Percentiles rank a stretch among this genome's conserved stretches.
Conservation (phyloP, 257 asterid genomes). For the Verbena officinalis region DNA sequence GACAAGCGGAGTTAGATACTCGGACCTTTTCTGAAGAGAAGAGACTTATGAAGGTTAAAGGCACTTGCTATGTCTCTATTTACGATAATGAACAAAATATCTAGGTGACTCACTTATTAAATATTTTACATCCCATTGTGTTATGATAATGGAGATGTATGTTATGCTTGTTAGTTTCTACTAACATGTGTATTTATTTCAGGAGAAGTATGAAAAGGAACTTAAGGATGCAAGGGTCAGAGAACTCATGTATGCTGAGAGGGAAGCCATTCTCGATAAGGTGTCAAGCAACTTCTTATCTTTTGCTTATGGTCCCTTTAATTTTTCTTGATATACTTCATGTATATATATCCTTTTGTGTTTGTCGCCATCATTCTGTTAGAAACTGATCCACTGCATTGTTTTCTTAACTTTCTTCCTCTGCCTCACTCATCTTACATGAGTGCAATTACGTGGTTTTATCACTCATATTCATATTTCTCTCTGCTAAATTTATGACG, state of each 20-base stretch:
- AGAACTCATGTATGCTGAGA: conserved; percentile 99
- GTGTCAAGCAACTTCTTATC: conserved; percentile 39
- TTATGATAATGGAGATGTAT: conserved; percentile 15
- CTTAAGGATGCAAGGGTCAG: conserved; percentile 94
- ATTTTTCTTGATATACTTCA: conserved; percentile 23
- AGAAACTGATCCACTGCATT: background rate
- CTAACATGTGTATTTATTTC: conserved; percentile 41
- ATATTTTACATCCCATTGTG: conserved; percentile 1
- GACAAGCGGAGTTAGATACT: conserved; percentile 89
- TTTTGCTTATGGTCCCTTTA: conserved; percentile 24
- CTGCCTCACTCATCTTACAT: conserved; percentile 24
- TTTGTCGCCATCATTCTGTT: conserved; percentile 19
- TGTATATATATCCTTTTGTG: background rate
- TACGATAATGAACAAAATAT: conserved; percentile 19
- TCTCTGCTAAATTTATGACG: conserved; percentile 15
- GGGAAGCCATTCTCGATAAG: conserved; percentile 92
- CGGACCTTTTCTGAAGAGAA: conserved; percentile 63
- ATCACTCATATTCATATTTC: conserved; percentile 3
- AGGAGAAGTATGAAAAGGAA: conserved; percentile 95
- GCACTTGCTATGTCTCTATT: conserved; percentile 24
- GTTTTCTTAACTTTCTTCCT: conserved; percentile 8
- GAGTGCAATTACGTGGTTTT: conserved; percentile 17
- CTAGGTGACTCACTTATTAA: conserved; percentile 11
- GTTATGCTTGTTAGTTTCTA: conserved; percentile 27
- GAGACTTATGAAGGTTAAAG: conserved; percentile 71